Percentiles rank a stretch among this genome's conserved stretches.
phyloP scores from a whole-genome alignment of 2,329 filamentous ascomycete genomes.

The Claviceps digitariae region DNA sequence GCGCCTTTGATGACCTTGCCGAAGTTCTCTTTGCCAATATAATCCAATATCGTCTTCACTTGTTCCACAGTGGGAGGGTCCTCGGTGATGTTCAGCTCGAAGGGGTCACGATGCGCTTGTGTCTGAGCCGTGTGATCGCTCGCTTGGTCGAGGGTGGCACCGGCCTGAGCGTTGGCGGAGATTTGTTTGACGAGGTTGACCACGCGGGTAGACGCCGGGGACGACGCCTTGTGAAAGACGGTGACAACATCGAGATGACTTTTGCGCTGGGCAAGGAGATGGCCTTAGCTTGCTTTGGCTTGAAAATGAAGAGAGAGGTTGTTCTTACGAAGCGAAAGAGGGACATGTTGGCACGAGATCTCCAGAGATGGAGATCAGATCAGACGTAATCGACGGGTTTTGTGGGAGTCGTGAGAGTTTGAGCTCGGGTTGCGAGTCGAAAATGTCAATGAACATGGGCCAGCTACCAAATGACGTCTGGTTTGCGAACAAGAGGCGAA shows the following conservation, averaged over 20 bases:
- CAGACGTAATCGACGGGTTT: not conserved
- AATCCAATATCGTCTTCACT: conserved; percentile 71
- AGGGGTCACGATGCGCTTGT: conserved; percentile 45
- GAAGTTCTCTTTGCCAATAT: conserved; percentile 53
- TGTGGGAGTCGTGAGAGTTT: not conserved
- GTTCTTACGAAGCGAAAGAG: conserved; percentile 12
- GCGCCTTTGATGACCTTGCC: conserved; percentile 58
- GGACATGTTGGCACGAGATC: conserved; percentile 9
- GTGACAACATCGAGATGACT: conserved; percentile 84
- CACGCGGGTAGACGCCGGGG: conserved; percentile 58
- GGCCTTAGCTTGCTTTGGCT: not conserved
- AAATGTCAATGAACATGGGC: not conserved
- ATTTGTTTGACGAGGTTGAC: conserved; percentile 69
- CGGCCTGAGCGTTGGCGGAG: conserved; percentile 52
- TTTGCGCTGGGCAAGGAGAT: conserved; percentile 48
- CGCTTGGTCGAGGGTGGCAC: conserved; percentile 62
- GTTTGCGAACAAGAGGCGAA: no score
- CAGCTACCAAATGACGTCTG: not conserved
- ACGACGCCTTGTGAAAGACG: conserved; percentile 79
- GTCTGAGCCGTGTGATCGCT: conserved; percentile 50
- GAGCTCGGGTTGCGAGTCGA: not conserved
- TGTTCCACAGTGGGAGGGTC: conserved; percentile 69
- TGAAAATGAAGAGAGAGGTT: not conserved
- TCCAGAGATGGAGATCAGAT: not conserved
- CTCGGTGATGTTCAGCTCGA: conserved; percentile 78